Conservation (phyloP, 257 asterid genomes). For the Solanum paucissectum region DNA sequence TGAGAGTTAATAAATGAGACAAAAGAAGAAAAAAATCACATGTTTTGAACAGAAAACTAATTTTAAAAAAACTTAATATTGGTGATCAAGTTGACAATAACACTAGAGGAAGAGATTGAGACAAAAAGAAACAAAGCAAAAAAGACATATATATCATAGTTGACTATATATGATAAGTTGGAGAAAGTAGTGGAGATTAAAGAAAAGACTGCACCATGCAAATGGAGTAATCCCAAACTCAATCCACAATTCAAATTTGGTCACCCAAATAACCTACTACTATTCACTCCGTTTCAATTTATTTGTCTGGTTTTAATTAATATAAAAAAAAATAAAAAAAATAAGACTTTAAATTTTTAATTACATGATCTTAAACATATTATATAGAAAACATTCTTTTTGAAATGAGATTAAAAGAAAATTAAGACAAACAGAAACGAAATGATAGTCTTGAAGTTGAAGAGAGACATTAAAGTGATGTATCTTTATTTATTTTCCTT, state of each 20-base stretch:
- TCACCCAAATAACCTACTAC: neutral
- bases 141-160: neutral
- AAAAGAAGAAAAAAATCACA: neutral
- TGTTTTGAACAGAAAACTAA: neutral
- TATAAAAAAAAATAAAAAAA: fast-evolving
- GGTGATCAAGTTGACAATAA: neutral
- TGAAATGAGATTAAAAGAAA: too few relatives aligned
- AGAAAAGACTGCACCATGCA: neutral
- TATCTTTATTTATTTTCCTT: neutral
- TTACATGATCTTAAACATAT: too few relatives aligned
- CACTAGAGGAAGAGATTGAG: neutral
- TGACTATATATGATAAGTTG: neutral
- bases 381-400: neutral
- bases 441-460: neutral
- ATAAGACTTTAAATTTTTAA: too few relatives aligned
- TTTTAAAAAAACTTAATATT: neutral
- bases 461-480: slow-evolving; percentile 1
- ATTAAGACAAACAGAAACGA: neutral
- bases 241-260: neutral
- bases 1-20: neutral
- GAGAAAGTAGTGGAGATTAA: neutral
- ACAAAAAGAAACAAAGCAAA: neutral
- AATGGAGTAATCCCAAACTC: neutral
- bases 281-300: neutral
- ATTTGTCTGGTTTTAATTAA: neutral